Conservation (phyloP, 441 rosid genomes). For the Raphanus hybrid region DNA sequence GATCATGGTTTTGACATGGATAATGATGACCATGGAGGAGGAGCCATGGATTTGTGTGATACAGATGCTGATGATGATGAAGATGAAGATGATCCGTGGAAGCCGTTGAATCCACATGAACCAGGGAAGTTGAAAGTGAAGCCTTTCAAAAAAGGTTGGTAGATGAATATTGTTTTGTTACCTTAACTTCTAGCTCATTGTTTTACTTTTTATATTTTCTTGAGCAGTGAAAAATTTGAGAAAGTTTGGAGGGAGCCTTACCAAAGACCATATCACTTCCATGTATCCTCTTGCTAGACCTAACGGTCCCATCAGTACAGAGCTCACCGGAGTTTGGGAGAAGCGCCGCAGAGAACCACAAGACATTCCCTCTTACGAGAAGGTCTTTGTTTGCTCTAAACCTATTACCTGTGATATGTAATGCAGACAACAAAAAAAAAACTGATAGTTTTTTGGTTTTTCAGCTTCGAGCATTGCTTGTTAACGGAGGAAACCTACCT, state of each 20-base stretch:
- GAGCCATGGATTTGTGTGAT: conserved; percentile 55
- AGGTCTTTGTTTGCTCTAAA: conserved; percentile 45
- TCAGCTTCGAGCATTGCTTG: conserved; percentile 74
- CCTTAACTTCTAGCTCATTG: conserved; percentile 35
- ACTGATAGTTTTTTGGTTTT: conserved; percentile 35
- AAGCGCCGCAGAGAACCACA: conserved; percentile 40
- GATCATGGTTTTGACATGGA: conserved; percentile 59
- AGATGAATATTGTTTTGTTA: conserved; percentile 20
- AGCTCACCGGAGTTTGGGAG: conserved; percentile 74
- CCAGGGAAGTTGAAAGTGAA: conserved; percentile 84
- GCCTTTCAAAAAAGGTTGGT: conserved; percentile 81
- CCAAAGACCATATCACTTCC: conserved; percentile 45
- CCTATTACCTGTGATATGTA: conserved; percentile 19
- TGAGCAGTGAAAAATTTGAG: conserved; percentile 67
- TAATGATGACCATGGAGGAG: conserved; percentile 55
- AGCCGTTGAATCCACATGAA: conserved; percentile 91
- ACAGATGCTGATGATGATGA: conserved; percentile 58
- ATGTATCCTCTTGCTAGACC: conserved; percentile 81
- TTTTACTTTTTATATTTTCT: conserved; percentile 16
- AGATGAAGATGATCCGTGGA: conserved; percentile 87
- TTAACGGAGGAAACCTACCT: conserved; percentile 48
- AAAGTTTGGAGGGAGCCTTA: conserved; percentile 49
- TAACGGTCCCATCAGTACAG: conserved; percentile 73
- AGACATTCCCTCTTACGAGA: conserved; percentile 58
- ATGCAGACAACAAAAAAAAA: not conserved